A percentile compares a stretch with the other conserved stretches of the same genome.
These are phyloP conservation scores for Citrus glauca DNA, from an alignment of 345 rosid species.

Conservation along the genomic window DNA sequence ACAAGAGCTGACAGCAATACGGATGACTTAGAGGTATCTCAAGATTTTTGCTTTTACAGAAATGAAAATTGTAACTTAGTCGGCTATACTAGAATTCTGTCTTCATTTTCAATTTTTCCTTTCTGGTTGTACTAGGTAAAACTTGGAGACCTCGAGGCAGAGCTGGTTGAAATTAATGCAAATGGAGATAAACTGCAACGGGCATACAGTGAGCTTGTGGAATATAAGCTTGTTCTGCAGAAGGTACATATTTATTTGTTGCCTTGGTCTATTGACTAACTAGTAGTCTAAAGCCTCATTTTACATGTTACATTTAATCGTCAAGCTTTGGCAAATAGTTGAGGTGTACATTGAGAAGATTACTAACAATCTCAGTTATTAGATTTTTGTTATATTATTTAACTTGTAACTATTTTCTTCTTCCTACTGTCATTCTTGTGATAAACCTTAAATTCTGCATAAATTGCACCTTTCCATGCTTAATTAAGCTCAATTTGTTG, in stretches of 20 bases:
- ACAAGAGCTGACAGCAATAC: conserved; percentile 40
- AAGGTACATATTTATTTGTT: conserved; percentile 52
- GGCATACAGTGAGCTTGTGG: conserved; percentile 69
- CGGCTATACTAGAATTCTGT: neutral
- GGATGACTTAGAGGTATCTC: conserved; percentile 77
- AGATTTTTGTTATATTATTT: neutral
- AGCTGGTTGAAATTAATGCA: conserved; percentile 86
- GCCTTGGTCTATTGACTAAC: neutral
- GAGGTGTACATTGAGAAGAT: neutral
- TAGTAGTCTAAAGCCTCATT: neutral
- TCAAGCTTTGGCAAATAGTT: neutral
- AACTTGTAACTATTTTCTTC: neutral
- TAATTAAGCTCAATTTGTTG: neutral
- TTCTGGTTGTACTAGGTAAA: conserved; percentile 43
- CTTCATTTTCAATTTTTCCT: neutral
- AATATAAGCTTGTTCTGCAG: conserved; percentile 77
- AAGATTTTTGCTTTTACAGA: neutral
- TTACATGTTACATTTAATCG: neutral
- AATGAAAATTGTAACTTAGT: conserved; percentile 10
- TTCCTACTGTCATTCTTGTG: neutral
- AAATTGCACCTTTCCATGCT: neutral
- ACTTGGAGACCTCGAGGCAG: conserved; percentile 93
- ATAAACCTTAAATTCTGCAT: neutral
- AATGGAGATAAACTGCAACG: conserved; percentile 84
- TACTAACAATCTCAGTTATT: neutral